A percentile compares a stretch with the other conserved stretches of the same genome.
Evolutionary conservation across 345 rosid genomes (phyloP).

Genomic region (Garcia nutans): DNA sequence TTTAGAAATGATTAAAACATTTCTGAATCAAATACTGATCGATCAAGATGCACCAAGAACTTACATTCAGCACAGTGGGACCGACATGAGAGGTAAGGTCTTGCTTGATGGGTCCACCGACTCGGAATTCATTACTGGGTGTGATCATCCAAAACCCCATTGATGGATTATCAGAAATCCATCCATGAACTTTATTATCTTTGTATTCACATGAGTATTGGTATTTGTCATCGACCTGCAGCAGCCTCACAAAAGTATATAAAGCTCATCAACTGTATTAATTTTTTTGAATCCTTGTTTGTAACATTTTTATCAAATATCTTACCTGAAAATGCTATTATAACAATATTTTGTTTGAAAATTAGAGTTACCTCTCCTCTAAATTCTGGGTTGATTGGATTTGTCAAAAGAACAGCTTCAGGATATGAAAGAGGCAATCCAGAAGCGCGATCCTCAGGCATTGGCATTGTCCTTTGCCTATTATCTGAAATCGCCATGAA

Average conservation of each 20-base stretch:
- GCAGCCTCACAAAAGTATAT: no score
- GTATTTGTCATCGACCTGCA: conserved; percentile 34
- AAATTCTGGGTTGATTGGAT: conserved; percentile 8
- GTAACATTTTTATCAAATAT: background rate
- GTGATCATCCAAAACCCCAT: conserved; percentile 24
- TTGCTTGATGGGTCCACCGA: conserved; percentile 21
- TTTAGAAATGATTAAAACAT: no score
- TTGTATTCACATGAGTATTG: conserved; percentile 23
- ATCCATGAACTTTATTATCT: conserved; percentile 22
- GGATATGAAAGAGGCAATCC: conserved; percentile 12
- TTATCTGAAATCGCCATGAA: conserved; percentile 77
- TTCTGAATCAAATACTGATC: no score
- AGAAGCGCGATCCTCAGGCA: conserved; percentile 19
- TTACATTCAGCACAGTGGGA: conserved; percentile 16
- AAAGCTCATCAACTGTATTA: no score
- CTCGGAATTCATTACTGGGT: conserved; percentile 18
- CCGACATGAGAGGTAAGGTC: conserved; percentile 28
- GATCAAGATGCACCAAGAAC: background rate
- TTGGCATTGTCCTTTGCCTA: conserved; percentile 72
- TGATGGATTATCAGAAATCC: conserved; percentile 19
- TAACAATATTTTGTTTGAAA: no score
- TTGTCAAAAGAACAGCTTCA: conserved; percentile 21
- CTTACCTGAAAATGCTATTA: no score
- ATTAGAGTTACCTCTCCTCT: conserved; percentile 18
- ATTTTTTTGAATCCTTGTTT: background rate